A percentile compares a stretch with the other conserved stretches of the same genome.
Evolutionary conservation across 2,329 filamentous ascomycete genomes (phyloP).

Genomic region (Berkeleyomyces rouxiae): DNA sequence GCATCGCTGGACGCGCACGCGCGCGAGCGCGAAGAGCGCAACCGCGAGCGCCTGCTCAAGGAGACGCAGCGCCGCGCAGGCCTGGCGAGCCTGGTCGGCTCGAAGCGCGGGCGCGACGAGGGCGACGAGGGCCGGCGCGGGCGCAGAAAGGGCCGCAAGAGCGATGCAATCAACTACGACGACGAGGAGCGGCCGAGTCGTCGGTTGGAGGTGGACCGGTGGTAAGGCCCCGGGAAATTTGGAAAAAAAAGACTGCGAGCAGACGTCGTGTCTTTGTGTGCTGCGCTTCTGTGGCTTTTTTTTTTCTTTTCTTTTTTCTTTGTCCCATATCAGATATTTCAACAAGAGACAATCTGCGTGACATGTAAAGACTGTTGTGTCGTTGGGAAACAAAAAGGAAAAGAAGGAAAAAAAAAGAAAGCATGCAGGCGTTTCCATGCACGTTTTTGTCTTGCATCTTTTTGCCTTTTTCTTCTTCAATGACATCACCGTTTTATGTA

Average conservation of each 20-base stretch:
- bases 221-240: background rate
- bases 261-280: no score
- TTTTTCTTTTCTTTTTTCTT: no score
- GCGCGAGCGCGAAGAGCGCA: conserved; percentile 48
- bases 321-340: no score
- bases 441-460: no score
- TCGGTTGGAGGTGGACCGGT: conserved; percentile 27
- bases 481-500: no score
- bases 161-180: conserved; percentile 34
- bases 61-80: conserved; percentile 50
- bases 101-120: conserved; percentile 35
- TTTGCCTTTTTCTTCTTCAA: no score
- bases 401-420: background rate
- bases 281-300: no score
- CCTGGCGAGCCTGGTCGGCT: conserved; percentile 28
- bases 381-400: background rate
- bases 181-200: conserved; percentile 43
- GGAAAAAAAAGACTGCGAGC: background rate
- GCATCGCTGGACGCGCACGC: conserved; percentile 41
- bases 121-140: conserved; percentile 20
- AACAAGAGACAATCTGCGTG: no score
- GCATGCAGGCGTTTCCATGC: no score
- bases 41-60: conserved; percentile 49
- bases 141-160: conserved; percentile 5
- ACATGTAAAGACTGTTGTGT: background rate